A percentile compares a stretch with the other conserved stretches of the same genome.
Conservation (phyloP, 768 basidiomycete genomes). For the Suillus plorans region DNA sequence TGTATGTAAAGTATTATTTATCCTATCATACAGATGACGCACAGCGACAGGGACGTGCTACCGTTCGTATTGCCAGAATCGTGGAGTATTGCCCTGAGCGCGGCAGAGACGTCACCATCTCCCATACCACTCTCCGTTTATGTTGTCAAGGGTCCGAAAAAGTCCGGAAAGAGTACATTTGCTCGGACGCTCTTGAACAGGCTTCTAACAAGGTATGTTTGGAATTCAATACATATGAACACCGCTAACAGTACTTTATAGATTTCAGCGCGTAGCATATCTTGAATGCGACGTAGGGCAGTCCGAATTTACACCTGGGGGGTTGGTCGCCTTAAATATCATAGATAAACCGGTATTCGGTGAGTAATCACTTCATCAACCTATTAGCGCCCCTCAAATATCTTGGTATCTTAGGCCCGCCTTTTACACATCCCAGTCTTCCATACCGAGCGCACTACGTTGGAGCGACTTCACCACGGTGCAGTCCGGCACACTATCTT, state of each 20-base stretch:
- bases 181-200: conserved; percentile 71
- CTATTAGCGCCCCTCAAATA: neutral
- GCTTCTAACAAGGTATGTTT: conserved; percentile 53
- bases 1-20: conserved; percentile 13
- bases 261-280: conserved; percentile 81
- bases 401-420: conserved; percentile 56
- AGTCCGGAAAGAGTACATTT: conserved; percentile 89
- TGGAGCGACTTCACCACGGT: conserved; percentile 74
- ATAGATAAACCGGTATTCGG: conserved; percentile 72
- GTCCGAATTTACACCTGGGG: conserved; percentile 88
- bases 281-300: conserved; percentile 94
- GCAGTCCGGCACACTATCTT: conserved; percentile 76
- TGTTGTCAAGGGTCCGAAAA: conserved; percentile 83
- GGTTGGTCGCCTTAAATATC: conserved; percentile 78
- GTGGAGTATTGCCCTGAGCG: conserved; percentile 33
- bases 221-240: neutral
- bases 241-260: conserved; percentile 25
- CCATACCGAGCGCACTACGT: conserved; percentile 80
- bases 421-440: conserved; percentile 79
- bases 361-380: conserved; percentile 24
- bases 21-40: conserved; percentile 25
- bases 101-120: neutral
- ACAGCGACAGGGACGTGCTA: conserved; percentile 28
- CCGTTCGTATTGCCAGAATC: conserved; percentile 37
- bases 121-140: conserved; percentile 39